Conservation (phyloP, 257 asterid genomes). For the Lithospermum erythrorhizon region DNA sequence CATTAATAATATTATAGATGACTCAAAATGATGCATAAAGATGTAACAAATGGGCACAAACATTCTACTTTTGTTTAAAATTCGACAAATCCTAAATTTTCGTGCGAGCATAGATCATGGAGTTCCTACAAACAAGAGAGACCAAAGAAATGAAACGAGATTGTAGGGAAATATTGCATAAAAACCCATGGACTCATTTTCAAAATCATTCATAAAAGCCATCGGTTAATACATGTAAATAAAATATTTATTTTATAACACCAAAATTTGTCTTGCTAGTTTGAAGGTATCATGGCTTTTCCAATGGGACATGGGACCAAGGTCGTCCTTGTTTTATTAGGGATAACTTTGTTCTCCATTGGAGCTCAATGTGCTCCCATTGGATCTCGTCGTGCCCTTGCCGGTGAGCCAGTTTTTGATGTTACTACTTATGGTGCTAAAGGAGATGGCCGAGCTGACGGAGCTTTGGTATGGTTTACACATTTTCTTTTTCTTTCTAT, state of each 20-base stretch:
- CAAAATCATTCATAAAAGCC: not conserved
- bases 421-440: constrained; percentile 42
- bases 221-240: not conserved
- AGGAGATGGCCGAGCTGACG: constrained; percentile 23
- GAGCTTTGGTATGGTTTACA: constrained; percentile 20
- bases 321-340: not conserved
- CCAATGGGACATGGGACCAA: not conserved
- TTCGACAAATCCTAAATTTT: too few relatives aligned
- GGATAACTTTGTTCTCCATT: constrained; percentile 17
- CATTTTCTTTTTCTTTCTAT: too few relatives aligned
- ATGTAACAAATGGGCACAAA: too few relatives aligned
- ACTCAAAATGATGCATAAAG: too few relatives aligned
- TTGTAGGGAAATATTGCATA: not conserved
- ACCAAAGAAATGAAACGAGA: not conserved
- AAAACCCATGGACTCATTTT: not conserved
- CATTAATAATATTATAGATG: too few relatives aligned
- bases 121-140: not conserved
- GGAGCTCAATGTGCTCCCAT: constrained; percentile 13
- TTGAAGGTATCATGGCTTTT: not conserved
- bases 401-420: constrained; percentile 36
- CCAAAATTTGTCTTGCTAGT: not conserved
- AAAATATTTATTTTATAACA: too few relatives aligned
- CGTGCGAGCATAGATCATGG: too few relatives aligned
- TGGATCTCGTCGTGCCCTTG: constrained; percentile 14
- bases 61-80: too few relatives aligned